A percentile compares a stretch with the other conserved stretches of the same genome.
These are phyloP conservation scores for Ascobolus immersus DNA, from an alignment of 495 filamentous ascomycete species.

Conservation along the genomic window DNA sequence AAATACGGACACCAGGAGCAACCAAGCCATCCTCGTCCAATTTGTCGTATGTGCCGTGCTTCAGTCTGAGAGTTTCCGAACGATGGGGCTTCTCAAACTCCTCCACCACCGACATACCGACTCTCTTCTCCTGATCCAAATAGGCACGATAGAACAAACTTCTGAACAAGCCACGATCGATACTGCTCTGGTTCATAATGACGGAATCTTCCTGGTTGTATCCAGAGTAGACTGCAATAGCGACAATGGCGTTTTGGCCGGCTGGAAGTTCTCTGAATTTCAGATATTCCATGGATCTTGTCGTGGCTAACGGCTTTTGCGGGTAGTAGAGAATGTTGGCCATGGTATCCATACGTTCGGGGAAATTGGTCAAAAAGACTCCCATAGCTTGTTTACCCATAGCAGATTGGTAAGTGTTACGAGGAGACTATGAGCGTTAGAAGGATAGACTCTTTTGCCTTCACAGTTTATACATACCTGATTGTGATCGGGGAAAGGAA, in stretches of 20 bases:
- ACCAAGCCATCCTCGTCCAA: slow-evolving; percentile 87
- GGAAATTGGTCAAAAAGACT: slow-evolving; percentile 88
- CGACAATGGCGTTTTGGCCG: slow-evolving; percentile 94
- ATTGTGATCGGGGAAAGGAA: slow-evolving; percentile 98
- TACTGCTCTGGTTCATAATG: slow-evolving; percentile 98
- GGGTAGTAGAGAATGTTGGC: slow-evolving; percentile 97
- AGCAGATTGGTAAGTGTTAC: slow-evolving; percentile 97
- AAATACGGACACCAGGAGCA: slow-evolving; percentile 74
- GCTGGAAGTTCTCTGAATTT: slow-evolving; percentile 93
- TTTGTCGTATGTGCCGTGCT: slow-evolving; percentile 94
- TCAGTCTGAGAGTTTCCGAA: slow-evolving; percentile 64
- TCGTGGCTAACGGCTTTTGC: slow-evolving; percentile 89
- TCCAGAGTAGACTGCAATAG: slow-evolving; percentile 90
- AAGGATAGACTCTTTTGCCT: slow-evolving; percentile 3
- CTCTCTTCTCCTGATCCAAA: slow-evolving; percentile 79
- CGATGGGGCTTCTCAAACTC: slow-evolving; percentile 81
- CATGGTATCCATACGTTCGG: slow-evolving; percentile 96
- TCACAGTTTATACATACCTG: slow-evolving; percentile 29
- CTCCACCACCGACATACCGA: slow-evolving; percentile 72
- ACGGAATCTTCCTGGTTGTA: slow-evolving; percentile 99
- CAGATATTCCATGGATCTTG: slow-evolving; percentile 91
- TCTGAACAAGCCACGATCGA: slow-evolving; percentile 88
- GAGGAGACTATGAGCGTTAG: slow-evolving; percentile 36
- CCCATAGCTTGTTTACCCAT: slow-evolving; percentile 99
- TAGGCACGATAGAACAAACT: slow-evolving; percentile 96